phyloP scores from a whole-genome alignment of 2,329 filamentous ascomycete genomes.

The Penicillium sp. region DNA sequence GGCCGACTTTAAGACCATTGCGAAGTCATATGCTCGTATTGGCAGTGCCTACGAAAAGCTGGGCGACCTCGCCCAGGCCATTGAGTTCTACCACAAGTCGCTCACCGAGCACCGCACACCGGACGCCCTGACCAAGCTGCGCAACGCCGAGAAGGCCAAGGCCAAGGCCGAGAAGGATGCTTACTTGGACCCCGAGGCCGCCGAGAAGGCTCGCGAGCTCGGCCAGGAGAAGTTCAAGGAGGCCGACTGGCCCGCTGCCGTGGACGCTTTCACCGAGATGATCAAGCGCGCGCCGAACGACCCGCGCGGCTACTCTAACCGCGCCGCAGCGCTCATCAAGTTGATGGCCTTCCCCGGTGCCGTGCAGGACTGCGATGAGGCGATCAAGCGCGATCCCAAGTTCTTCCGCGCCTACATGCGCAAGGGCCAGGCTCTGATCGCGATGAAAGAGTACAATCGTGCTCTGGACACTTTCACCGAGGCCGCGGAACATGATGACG shows the following conservation, averaged over 20 bases:
- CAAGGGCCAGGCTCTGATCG: constrained; percentile 91
- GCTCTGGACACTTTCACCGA: constrained; percentile 84
- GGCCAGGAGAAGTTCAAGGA: constrained; percentile 98
- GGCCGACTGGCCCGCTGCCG: constrained; percentile 88
- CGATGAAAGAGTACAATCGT: constrained; percentile 97
- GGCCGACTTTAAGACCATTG: constrained; percentile 96
- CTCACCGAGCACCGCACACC: constrained; percentile 95
- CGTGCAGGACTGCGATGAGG: constrained; percentile 83
- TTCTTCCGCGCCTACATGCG: constrained; percentile 96
- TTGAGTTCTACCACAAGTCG: constrained; percentile 87
- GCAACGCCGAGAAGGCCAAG: constrained; percentile 82
- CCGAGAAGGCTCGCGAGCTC: constrained; percentile 89
- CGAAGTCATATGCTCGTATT: constrained; percentile 96
- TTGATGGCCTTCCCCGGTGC: constrained; percentile 92
- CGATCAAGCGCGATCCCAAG: constrained; percentile 82
- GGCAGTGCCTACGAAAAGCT: constrained; percentile 89
- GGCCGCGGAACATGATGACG: constrained; percentile 70
- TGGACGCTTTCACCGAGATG: constrained; percentile 94
- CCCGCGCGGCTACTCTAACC: constrained; percentile 92
- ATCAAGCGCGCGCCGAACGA: constrained; percentile 91
- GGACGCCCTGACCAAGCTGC: constrained; percentile 87
- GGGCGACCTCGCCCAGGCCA: constrained; percentile 71
- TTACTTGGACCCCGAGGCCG: constrained; percentile 86
- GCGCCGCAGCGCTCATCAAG: constrained; percentile 94
- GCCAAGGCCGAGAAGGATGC: constrained; percentile 68